A percentile compares a stretch with the other conserved stretches of the same genome.
phyloP scores from a whole-genome alignment of 1,139 yeast species.

The Blastobotrys malaysiensis region DNA sequence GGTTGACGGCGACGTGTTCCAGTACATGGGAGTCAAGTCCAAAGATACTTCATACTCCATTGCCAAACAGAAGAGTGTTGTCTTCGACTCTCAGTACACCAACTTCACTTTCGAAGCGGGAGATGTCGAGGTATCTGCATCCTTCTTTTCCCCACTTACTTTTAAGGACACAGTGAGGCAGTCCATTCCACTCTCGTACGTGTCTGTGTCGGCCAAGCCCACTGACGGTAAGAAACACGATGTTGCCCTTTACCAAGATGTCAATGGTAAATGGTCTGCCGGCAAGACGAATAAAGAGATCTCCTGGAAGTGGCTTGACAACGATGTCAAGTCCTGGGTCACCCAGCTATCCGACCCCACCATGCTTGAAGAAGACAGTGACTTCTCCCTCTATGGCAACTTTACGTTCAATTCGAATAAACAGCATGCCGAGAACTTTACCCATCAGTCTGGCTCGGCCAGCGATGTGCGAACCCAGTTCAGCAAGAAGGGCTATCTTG shows the following conservation, averaged over 20 bases:
- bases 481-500: neutral
- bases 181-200: conserved; percentile 6
- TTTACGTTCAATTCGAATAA: conserved; percentile 3
- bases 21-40: conserved; percentile 7
- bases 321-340: conserved; percentile 1
- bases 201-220: neutral
- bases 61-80: conserved; percentile 2
- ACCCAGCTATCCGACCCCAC: neutral
- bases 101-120: conserved; percentile 6
- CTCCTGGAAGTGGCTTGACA: neutral
- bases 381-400: conserved; percentile 5
- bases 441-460: conserved; percentile 1
- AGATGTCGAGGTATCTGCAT: conserved; percentile 3
- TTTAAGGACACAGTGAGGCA: conserved; percentile 6
- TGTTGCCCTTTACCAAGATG: conserved; percentile 5
- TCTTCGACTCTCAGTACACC: conserved; percentile 6
- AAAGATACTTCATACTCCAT: neutral
- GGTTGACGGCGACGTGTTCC: conserved; percentile 4
- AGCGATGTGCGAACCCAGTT: conserved; percentile 2
- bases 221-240: neutral
- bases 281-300: neutral
- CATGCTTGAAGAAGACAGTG: conserved; percentile 3
- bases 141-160: conserved; percentile 6
- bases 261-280: conserved; percentile 6
- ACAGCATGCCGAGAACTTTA: conserved; percentile 3